phyloP scores from a whole-genome alignment of 2,329 filamentous ascomycete species.

The Fusarium floridanum region DNA sequence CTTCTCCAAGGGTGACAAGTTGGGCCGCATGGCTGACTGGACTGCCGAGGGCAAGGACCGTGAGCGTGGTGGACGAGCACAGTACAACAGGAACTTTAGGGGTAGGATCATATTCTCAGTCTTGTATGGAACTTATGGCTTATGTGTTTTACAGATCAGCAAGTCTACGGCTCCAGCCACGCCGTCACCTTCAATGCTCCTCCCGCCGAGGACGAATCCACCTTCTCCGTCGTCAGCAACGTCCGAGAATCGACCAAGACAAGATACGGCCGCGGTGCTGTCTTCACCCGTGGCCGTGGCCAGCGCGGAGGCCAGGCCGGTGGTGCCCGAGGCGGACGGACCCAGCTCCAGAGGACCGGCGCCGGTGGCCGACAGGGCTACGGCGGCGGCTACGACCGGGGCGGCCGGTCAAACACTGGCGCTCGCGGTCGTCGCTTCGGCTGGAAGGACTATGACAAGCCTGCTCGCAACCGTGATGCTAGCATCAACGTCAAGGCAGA shows the following conservation, averaged over 20 bases:
- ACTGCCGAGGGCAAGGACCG: conserved; percentile 90
- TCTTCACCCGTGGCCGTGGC: conserved; percentile 90
- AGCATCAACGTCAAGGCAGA: conserved; percentile 97
- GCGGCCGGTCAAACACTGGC: conserved; percentile 76
- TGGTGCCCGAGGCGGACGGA: conserved; percentile 67
- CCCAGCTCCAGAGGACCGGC: conserved; percentile 78
- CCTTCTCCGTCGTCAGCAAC: conserved; percentile 98
- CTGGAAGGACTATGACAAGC: conserved; percentile 99
- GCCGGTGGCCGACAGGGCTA: conserved; percentile 74
- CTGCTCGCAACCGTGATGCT: conserved; percentile 93
- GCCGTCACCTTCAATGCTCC: conserved; percentile 91
- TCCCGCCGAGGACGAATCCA: conserved; percentile 93
- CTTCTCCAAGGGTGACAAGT: conserved; percentile 98
- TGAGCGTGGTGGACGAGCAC: conserved; percentile 81
- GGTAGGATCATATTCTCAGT: conserved; percentile 65
- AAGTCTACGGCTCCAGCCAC: conserved; percentile 93
- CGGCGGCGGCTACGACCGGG: conserved; percentile 74
- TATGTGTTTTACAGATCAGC: conserved; percentile 76
- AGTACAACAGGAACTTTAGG: conserved; percentile 94
- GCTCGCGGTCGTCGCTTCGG: conserved; percentile 89
- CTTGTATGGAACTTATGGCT: conserved; percentile 14
- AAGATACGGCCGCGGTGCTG: conserved; percentile 88
- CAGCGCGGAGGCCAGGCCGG: conserved; percentile 77
- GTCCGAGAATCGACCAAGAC: conserved; percentile 87
- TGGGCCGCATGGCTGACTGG: conserved; percentile 99